These are phyloP conservation scores for Rhodotorula sp. DNA, from an alignment of 1,284 basidiomycete genomes.

Conservation along the genomic window DNA sequence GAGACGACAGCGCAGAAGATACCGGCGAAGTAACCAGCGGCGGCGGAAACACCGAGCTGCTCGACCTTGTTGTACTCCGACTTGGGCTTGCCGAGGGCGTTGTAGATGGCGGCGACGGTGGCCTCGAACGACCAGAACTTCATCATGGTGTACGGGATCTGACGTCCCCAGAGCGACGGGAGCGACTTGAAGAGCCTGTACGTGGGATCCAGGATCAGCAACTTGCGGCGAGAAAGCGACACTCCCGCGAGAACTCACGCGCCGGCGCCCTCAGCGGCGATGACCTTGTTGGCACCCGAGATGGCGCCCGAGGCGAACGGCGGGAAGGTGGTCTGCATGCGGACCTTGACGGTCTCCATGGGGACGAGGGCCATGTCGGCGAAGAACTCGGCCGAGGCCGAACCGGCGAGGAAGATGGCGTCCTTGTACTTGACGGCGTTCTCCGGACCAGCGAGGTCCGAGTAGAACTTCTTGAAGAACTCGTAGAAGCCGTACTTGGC, in stretches of 20 bases:
- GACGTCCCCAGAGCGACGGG: constrained; percentile 47
- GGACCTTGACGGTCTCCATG: constrained; percentile 48
- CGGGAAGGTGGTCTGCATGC: constrained; percentile 49
- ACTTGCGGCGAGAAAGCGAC: background rate
- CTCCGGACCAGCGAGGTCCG: constrained; percentile 45
- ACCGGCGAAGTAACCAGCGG: constrained; percentile 47
- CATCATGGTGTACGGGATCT: constrained; percentile 48
- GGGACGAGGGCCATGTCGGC: constrained; percentile 48
- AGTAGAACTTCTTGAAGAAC: constrained; percentile 46
- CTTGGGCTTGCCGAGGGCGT: constrained; percentile 42
- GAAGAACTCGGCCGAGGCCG: constrained; percentile 48
- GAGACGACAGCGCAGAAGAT: constrained; percentile 48
- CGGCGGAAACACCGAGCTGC: constrained; percentile 46
- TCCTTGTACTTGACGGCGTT: constrained; percentile 49
- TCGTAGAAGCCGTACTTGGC: constrained; percentile 49
- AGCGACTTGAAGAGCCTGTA: constrained; percentile 46
- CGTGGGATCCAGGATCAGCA: background rate
- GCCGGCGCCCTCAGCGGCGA: constrained; percentile 45
- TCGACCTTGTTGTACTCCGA: constrained; percentile 47
- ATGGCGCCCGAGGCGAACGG: constrained; percentile 44
- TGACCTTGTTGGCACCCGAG: constrained; percentile 44
- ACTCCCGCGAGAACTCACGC: constrained; percentile 23
- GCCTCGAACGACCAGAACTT: constrained; percentile 47
- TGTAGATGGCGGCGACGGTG: constrained; percentile 44
- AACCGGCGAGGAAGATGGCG: constrained; percentile 48